phyloP scores from a whole-genome alignment of 2,329 filamentous ascomycete species.

The Diaporthe destruens region DNA sequence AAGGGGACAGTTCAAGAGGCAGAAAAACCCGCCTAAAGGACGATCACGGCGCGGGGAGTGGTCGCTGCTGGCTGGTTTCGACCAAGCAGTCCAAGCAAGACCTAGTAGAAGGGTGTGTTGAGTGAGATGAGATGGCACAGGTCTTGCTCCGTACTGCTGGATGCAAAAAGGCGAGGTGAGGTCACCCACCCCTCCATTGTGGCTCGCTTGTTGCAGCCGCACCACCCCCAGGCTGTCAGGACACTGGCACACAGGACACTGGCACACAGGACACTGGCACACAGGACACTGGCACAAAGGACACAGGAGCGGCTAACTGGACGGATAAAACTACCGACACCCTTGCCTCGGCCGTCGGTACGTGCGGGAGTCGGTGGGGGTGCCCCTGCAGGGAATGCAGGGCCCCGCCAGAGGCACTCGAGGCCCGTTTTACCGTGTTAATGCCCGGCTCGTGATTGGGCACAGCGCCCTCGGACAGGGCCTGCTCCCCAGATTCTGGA shows the following conservation, averaged over 20 bases:
- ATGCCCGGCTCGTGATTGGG: conserved; percentile 38
- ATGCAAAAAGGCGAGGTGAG: no score
- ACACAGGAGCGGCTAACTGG: conserved; percentile 1
- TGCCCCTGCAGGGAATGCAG: conserved; percentile 27
- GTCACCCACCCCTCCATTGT: no score
- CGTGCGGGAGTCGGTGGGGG: conserved; percentile 39
- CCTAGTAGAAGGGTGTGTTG: conserved; percentile 10
- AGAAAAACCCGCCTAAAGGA: background rate
- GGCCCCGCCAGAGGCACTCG: conserved; percentile 20
- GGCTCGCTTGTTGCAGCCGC: background rate
- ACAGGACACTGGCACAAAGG: no score
- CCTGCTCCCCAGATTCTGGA: conserved; percentile 42
- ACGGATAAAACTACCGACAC: conserved; percentile 21
- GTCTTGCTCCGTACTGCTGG: no score
- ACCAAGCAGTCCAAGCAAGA: no score
- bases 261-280: no score
- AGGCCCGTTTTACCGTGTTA: conserved; percentile 40
- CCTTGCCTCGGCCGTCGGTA: conserved; percentile 48
- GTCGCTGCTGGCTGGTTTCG: conserved; percentile 1
- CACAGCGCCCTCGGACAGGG: background rate
- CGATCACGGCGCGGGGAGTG: conserved; percentile 8
- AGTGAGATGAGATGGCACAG: conserved; percentile 27
- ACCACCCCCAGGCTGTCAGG: background rate
- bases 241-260: background rate
- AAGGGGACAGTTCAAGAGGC: background rate